phyloP scores from a whole-genome alignment of 2,329 filamentous ascomycete genomes.

The Aspergillus novofumigatus region DNA sequence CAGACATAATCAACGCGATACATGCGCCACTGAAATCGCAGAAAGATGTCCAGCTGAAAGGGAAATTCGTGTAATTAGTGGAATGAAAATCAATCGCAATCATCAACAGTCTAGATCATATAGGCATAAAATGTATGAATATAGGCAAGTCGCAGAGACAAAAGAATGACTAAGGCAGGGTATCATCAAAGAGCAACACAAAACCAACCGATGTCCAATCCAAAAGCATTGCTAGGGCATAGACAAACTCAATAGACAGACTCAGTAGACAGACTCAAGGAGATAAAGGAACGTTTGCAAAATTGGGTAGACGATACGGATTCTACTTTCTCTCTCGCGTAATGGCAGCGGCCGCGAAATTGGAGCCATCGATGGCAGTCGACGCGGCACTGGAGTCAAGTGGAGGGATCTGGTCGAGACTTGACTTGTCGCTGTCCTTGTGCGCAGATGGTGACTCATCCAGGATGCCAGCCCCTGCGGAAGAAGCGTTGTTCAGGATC shows the following conservation, averaged over 20 bases:
- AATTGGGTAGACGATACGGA: background rate
- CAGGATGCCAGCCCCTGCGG: constrained; percentile 16
- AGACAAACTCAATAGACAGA: constrained; percentile 3
- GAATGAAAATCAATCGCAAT: background rate
- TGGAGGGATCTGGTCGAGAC: constrained; percentile 34
- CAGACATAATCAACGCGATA: background rate
- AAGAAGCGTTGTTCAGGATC: constrained; percentile 19
- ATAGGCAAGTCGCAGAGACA: background rate
- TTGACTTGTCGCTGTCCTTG: constrained; percentile 20
- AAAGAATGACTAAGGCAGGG: background rate
- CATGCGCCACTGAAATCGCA: background rate
- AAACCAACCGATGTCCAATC: background rate
- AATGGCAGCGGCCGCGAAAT: constrained; percentile 4
- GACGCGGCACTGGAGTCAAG: constrained; percentile 28
- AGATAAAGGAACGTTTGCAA: background rate
- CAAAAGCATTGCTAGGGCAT: background rate
- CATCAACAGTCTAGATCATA: background rate
- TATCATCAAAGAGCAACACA: background rate
- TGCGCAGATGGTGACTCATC: constrained; percentile 15
- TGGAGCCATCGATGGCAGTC: constrained; percentile 20
- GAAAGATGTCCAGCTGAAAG: background rate
- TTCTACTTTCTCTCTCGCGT: constrained; percentile 24
- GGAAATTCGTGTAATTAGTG: background rate
- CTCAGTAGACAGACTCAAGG: constrained; percentile 3
- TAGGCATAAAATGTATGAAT: background rate